These are phyloP conservation scores for Clitoria ternatea DNA, from an alignment of 306 rosid species.

Conservation along the genomic window DNA sequence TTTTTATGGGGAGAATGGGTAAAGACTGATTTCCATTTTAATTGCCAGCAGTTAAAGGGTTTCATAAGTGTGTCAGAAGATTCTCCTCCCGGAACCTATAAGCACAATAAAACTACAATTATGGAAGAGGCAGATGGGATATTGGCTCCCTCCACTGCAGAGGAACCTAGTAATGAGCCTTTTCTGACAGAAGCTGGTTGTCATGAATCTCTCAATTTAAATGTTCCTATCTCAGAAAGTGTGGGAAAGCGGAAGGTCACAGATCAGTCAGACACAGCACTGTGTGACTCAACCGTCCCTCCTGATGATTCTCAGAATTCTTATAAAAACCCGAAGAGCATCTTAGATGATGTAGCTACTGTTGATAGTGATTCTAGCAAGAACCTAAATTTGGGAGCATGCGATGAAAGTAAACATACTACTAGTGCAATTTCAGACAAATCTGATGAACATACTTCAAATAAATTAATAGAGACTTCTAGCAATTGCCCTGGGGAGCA, in stretches of 20 bases:
- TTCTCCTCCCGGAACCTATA: conserved; percentile 31
- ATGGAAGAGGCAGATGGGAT: conserved; percentile 35
- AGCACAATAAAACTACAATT: conserved; percentile 26
- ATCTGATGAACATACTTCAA: conserved; percentile 32
- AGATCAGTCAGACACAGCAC: conserved; percentile 31
- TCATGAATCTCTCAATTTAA: conserved; percentile 40
- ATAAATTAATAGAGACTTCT: conserved; percentile 36
- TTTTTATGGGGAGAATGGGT: conserved; percentile 15
- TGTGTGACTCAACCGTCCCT: conserved; percentile 28
- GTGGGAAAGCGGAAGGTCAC: conserved; percentile 53
- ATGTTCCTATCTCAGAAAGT: conserved; percentile 33
- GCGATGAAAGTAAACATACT: conserved; percentile 33
- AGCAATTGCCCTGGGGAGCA: conserved; percentile 39
- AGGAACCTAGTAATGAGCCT: conserved; percentile 36
- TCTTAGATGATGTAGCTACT: conserved; percentile 46
- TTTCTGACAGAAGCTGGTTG: conserved; percentile 31
- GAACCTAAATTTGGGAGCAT: conserved; percentile 29
- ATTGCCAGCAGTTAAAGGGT: conserved; percentile 45
- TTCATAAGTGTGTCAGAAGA: conserved; percentile 33
- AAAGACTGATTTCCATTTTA: conserved; percentile 25
- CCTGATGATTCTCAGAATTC: conserved; percentile 44
- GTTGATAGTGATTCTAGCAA: conserved; percentile 34
- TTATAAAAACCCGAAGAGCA: conserved; percentile 59
- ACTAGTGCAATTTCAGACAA: conserved; percentile 25
- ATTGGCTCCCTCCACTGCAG: conserved; percentile 41